Evolutionary conservation across 257 asterid genomes (phyloP), one percentile per base, ranked within the genome.

Genomic region (Echium plantagineum): DNA sequence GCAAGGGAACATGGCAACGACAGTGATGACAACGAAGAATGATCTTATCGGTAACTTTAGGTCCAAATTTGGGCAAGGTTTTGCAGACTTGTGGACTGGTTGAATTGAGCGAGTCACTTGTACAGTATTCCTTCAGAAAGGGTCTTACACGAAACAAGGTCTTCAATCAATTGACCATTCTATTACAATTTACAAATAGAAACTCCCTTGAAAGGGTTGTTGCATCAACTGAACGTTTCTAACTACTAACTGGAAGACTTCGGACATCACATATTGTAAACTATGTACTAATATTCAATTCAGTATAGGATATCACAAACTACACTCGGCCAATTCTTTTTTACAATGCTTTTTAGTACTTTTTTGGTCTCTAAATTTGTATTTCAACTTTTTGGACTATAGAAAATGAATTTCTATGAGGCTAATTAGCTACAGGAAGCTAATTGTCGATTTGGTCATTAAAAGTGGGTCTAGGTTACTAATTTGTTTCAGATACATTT

Each of bases 11-110:
- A 49, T 26, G 75, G 51, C 10, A 77, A 47, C 21, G 60, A 64
- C 16, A 62, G 66, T 30, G 75, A 72, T 49, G 90, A 77, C 6
- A 85, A 76, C 7, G 89, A 79, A 24, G 85, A 78, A 53, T 75
- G 67, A 55, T 67, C 31, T 52, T 81, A 67, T 32, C 71, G 20
- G 58, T 59, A 71, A 75, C 48, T 30, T 55, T 72, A 1, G 68
- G 69, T 53, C 63, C 66, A 13, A 66, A 52, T 52, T 66, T 3
- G 49, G 49, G 85, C 69, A 75, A 77, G 72, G 21, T 38, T 56
- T 70, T 46, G 66, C 56, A 10, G 60, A 56, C 31, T 68, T 32
- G 66, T 49, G 12, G 60, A 56, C n/a, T 10, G 7, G 60, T 15
- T 17, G 6, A 56, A 26, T 42, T 42, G 49, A 10, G 16, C 16